These are phyloP conservation scores for Raddia distichophylla DNA, from an alignment of 176 grass and related monocot species.

Conservation along the genomic window DNA sequence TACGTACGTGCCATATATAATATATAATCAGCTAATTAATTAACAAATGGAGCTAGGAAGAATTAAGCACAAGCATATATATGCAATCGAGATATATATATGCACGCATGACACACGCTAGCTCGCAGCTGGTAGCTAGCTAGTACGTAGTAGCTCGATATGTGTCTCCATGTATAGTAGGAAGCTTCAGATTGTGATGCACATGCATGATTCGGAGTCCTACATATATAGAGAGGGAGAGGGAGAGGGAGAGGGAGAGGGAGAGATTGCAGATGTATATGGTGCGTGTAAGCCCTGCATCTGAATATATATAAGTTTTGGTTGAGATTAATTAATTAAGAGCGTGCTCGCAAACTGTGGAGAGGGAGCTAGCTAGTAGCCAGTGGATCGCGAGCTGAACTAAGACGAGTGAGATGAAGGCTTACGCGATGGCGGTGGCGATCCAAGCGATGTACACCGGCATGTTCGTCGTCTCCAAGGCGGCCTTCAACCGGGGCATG, in stretches of 20 bases:
- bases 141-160: no score
- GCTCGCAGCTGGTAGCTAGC: background rate
- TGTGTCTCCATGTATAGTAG: background rate
- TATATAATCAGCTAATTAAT: background rate
- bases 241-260: background rate
- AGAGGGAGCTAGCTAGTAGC: no score
- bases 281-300: no score
- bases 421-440: slow-evolving; percentile 62
- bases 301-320: no score
- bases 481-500: slow-evolving; percentile 60
- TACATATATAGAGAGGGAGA: no score
- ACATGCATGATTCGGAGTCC: background rate
- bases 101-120: background rate
- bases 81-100: no score
- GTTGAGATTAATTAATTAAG: background rate
- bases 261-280: background rate
- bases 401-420: slow-evolving; percentile 48
- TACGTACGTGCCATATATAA: background rate
- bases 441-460: slow-evolving; percentile 72
- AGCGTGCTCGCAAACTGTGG: background rate
- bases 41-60: no score
- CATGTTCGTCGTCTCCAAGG: slow-evolving; percentile 72
- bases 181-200: background rate
- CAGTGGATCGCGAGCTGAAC: no score
- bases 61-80: no score